A percentile compares a stretch with the other conserved stretches of the same genome.
phyloP scores from a whole-genome alignment of 2,329 filamentous ascomycete species.

The Chrysosporium keratinophilum region DNA sequence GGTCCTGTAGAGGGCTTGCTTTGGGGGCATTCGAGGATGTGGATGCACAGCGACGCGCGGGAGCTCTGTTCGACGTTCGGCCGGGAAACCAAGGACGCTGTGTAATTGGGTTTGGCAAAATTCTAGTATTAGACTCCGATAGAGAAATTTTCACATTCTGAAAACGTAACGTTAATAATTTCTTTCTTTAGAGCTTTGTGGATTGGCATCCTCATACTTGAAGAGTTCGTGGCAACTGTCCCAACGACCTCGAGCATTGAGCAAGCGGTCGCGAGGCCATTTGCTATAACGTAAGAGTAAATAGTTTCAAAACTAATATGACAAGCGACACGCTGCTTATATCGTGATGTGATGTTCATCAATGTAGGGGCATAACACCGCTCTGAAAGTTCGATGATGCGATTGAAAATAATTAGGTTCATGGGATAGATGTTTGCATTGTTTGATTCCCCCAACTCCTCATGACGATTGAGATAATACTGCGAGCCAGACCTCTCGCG shows the following conservation, averaged over 20 bases:
- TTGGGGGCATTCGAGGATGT: conserved; percentile 14
- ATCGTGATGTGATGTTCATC: background rate
- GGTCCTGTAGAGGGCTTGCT: conserved; percentile 23
- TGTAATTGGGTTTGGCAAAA: background rate
- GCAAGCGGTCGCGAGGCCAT: conserved; percentile 5
- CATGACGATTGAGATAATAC: background rate
- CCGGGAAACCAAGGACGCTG: conserved; percentile 6
- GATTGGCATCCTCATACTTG: conserved; percentile 1
- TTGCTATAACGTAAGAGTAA: background rate
- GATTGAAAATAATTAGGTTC: background rate
- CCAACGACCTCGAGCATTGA: background rate
- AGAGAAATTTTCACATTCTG: background rate
- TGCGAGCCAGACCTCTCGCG: background rate
- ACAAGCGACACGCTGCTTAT: background rate
- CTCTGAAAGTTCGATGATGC: background rate
- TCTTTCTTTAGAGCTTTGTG: background rate
- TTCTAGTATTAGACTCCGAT: background rate
- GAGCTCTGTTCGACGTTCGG: background rate
- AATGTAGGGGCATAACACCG: background rate
- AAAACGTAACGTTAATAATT: background rate
- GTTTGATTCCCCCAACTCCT: background rate
- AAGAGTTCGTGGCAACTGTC: background rate
- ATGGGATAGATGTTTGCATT: conserved; percentile 7
- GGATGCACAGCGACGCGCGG: conserved; percentile 4
- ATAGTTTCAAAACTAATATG: background rate